Evolutionary conservation across 257 asterid species (phyloP).

Genomic region (Lantana camara): DNA sequence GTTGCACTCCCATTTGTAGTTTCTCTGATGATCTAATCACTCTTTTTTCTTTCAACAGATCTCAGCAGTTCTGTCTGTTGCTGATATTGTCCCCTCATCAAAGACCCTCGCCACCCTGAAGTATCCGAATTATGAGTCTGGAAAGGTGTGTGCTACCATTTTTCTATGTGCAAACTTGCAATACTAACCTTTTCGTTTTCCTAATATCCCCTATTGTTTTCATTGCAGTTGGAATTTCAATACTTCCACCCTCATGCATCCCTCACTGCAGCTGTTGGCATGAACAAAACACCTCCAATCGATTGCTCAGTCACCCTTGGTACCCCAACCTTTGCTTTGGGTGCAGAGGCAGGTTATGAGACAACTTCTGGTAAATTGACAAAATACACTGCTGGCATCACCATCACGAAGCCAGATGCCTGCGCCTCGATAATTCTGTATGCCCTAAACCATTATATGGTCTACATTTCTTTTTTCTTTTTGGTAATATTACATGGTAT

Average conservation of each 20-base stretch:
- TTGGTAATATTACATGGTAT: not conserved
- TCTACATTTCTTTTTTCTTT: too few relatives aligned
- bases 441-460: constrained; percentile 29
- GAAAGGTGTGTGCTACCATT: constrained; percentile 57
- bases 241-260: constrained; percentile 88
- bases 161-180: not conserved
- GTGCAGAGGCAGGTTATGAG: constrained; percentile 87
- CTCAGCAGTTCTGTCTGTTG: constrained; percentile 53
- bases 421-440: constrained; percentile 72
- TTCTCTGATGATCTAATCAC: constrained; percentile 24
- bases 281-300: constrained; percentile 62
- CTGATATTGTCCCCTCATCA: constrained; percentile 69
- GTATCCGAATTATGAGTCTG: constrained; percentile 72
- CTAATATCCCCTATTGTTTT: constrained; percentile 14
- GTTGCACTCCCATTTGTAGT: not conserved
- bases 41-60: constrained; percentile 47
- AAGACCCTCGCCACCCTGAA: constrained; percentile 66
- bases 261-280: constrained; percentile 67
- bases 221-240: constrained; percentile 72
- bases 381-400: constrained; percentile 82
- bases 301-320: constrained; percentile 75
- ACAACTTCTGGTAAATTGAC: constrained; percentile 63
- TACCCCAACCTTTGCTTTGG: constrained; percentile 82
- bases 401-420: constrained; percentile 72
- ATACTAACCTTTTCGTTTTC: not conserved